Base-by-base conservation (phyloP, 1,284 basidiomycete genomes). In the Cutaneotrichosporon spelunceum region DNA sequence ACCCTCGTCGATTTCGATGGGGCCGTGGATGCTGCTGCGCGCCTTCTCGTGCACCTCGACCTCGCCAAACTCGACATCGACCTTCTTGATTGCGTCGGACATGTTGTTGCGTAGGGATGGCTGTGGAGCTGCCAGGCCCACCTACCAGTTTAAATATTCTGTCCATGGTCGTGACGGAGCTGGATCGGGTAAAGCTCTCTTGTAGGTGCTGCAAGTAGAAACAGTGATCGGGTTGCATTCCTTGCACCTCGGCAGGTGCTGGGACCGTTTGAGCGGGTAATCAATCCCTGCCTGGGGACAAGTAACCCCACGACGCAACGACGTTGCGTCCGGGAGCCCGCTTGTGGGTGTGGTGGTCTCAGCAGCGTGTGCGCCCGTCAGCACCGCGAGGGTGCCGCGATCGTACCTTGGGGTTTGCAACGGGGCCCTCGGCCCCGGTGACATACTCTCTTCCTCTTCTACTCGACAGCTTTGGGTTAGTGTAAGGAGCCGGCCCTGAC, bases 1-100 rank as follows among this genome's bases (percentile, higher is more conserved):
- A 44, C 64, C 64, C 2, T 57, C 26, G 59, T 66, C 64, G 19
- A 65, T 53, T 59, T 62, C 36, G 39, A 23, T 34, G 44, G 33
- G 30, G 5, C 42, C 42, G 23, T 11, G 16, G 13, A 24, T 19
- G 13, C 9, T 13, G 13, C n/a, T 11, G 53, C 11, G 64, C 70
- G 4, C 33, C 24, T 53, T 53, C 50, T 10, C 34, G 30, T 34
- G 19, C 33, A 34, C 9, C 30, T 24, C 21, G n/a, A 53, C 50
- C n/a, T 53, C 50, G 50, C 6, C 50, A 33, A 34, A 9, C 50
- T 53, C 50, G 30, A 53, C 50, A 36, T 53, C 21, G 30, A 14
- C 30, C 21, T 33, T 34, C 50, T 34, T 33, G 30, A 24, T n/a
- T 19, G 19, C 19, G 39, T 3, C 16, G 24, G 47, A 14, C 27